Evolutionary conservation across 345 rosid species (phyloP), one percentile per base, ranked within the genome.

Genomic region (Sonneratia alba): DNA sequence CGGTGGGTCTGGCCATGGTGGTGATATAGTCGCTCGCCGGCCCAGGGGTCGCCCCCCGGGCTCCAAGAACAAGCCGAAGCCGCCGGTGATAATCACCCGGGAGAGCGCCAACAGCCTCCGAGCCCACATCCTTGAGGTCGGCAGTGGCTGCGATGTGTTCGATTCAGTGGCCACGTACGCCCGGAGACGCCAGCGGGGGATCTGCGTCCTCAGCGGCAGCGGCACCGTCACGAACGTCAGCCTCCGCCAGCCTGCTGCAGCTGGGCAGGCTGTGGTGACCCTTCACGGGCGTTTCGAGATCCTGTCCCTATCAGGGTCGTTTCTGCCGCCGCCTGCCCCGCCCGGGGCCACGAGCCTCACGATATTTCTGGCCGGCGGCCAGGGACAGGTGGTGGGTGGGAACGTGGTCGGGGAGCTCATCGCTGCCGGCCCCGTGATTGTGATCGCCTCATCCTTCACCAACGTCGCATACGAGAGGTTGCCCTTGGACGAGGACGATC

Each of bases 51-150:
- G 99, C 4, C 99, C 99, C 0, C 83, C 97, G 2, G 97, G 99
- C 14, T 95, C 99, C 16, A 95, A 92, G 77, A 94, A 94, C 87
- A 94, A 88, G 75, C 84, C 92, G 1, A 95, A 89, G 72, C 97
- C 97, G 7, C 97, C 99, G 0, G 91, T 95, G 37, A 92, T 95
- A 18, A 90, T 95, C 68, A 90, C 99, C 22, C 76, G 97, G 42
- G 99, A 95, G 81, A 95, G 99, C 74, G 93, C 99, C 24, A 92
- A 95, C 83, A 87, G 97, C 12, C 93, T 95, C 32, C 87, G 97
- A 57, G 99, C 97, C n/a, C 99, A 95, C 91, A 92, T 95, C 88
- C 88, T 95, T 6, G 99, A 95, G 76, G 91, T 95, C 1, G 91
- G 91, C 65, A 90, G 76, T 76, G 97, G 99, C 24, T 95, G 90